Evolutionary conservation across 306 rosid species (phyloP).

Genomic region (Trifolium pratense): DNA sequence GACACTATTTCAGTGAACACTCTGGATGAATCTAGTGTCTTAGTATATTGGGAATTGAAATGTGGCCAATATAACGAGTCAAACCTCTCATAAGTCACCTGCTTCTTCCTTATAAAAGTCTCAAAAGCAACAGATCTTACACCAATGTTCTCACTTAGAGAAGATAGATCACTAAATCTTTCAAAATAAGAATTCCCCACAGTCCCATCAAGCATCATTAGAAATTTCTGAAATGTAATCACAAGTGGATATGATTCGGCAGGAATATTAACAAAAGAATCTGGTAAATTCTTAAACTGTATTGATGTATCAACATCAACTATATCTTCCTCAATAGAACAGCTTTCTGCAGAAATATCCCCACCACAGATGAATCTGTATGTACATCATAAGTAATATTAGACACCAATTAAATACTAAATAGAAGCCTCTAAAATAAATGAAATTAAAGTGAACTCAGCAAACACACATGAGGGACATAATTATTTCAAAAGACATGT

Average conservation of each 20-base stretch:
- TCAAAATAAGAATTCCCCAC: conserved; percentile 70
- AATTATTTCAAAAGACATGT: neutral
- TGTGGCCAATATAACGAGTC: conserved; percentile 72
- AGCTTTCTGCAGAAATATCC: conserved; percentile 27
- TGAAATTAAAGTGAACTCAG: neutral
- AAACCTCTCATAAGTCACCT: conserved; percentile 72
- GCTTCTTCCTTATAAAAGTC: conserved; percentile 59
- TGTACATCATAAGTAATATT: neutral
- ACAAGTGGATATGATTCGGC: conserved; percentile 67
- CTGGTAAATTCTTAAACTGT: conserved; percentile 57
- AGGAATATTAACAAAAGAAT: conserved; percentile 65
- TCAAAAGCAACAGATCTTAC: conserved; percentile 60
- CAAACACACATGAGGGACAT: neutral
- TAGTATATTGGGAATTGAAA: conserved; percentile 60
- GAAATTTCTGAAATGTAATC: conserved; percentile 73
- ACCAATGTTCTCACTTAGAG: conserved; percentile 36
- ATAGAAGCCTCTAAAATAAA: neutral
- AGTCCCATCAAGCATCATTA: conserved; percentile 88
- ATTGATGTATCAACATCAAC: conserved; percentile 58
- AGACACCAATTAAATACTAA: neutral
- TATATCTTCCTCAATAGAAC: conserved; percentile 47
- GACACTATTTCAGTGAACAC: conserved; percentile 78
- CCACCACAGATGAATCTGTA: conserved; percentile 56
- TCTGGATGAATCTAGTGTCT: conserved; percentile 61
- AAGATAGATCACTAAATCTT: conserved; percentile 50